A percentile compares a stretch with the other conserved stretches of the same genome.
Evolutionary conservation across 768 basidiomycete genomes (phyloP).

Genomic region (Sarcomyxa edulis): DNA sequence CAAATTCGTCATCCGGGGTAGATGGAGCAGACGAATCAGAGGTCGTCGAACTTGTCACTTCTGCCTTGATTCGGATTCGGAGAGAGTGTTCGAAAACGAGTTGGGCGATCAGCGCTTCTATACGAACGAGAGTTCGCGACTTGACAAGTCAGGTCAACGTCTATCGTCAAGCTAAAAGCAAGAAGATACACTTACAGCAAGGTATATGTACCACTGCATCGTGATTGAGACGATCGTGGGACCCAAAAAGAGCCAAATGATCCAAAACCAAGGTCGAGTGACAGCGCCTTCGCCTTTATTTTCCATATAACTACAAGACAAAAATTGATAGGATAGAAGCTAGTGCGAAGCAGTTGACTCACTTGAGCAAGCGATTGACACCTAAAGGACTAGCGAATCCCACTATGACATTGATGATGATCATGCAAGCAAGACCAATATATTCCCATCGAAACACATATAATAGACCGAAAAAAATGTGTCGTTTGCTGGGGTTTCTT

Average conservation of each 20-base stretch:
- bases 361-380: slow-evolving; percentile 37
- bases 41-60: slow-evolving; percentile 12
- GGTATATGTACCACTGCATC: slow-evolving; percentile 51
- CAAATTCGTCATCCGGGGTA: neutral
- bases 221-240: slow-evolving; percentile 35
- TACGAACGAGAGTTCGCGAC: slow-evolving; percentile 37
- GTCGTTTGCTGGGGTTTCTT: slow-evolving; percentile 8
- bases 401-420: slow-evolving; percentile 19
- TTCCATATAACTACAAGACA: slow-evolving; percentile 48
- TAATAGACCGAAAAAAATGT: slow-evolving; percentile 19
- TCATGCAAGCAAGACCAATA: slow-evolving; percentile 18
- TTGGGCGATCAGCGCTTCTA: slow-evolving; percentile 39
- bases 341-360: slow-evolving; percentile 4
- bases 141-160: too few relatives aligned
- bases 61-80: slow-evolving; percentile 55
- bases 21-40: slow-evolving; percentile 3
- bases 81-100: slow-evolving; percentile 43
- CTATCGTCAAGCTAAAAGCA: too few relatives aligned
- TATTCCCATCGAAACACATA: slow-evolving; percentile 34
- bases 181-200: slow-evolving; percentile 35
- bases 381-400: slow-evolving; percentile 32
- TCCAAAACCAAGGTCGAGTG: slow-evolving; percentile 69
- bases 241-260: slow-evolving; percentile 43
- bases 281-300: slow-evolving; percentile 37
- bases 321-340: neutral